phyloP scores from a whole-genome alignment of 2,329 filamentous ascomycete species.

The Gnomoniopsis smithogilvyi region DNA sequence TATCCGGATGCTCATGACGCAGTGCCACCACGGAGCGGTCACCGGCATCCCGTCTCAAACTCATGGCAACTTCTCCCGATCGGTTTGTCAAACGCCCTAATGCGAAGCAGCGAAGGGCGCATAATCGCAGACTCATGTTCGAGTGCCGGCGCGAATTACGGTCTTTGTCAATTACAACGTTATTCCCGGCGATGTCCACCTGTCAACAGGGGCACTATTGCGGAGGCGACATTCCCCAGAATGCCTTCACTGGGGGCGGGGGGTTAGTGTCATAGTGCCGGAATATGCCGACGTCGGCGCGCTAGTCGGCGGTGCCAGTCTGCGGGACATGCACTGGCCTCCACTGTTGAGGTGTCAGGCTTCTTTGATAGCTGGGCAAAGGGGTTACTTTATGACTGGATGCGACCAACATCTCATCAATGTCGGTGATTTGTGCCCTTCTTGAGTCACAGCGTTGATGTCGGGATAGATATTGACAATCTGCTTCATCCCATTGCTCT shows the following conservation, averaged over 20 bases:
- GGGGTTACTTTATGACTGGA: no score
- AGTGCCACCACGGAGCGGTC: neutral
- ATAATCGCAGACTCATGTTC: no score
- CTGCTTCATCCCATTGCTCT: neutral
- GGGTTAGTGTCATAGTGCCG: neutral
- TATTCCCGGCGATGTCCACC: neutral
- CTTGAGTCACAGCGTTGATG: no score
- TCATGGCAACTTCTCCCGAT: neutral
- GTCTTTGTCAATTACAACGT: no score
- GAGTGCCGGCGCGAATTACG: no score
- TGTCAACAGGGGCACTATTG: neutral
- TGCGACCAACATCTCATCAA: no score
- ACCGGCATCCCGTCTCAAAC: neutral
- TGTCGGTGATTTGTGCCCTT: no score
- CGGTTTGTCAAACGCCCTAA: neutral
- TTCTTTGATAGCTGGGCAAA: no score
- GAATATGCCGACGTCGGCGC: slow-evolving; percentile 11
- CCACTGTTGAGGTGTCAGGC: neutral
- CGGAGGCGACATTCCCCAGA: neutral
- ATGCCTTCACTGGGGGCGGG: neutral
- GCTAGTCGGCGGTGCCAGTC: neutral
- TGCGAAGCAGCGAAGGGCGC: neutral
- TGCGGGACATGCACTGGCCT: neutral
- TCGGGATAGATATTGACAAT: neutral
- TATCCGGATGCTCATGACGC: neutral